Evolutionary conservation across 2,329 filamentous ascomycete species (phyloP).

Genomic region (Aureobasidium melanogenum): DNA sequence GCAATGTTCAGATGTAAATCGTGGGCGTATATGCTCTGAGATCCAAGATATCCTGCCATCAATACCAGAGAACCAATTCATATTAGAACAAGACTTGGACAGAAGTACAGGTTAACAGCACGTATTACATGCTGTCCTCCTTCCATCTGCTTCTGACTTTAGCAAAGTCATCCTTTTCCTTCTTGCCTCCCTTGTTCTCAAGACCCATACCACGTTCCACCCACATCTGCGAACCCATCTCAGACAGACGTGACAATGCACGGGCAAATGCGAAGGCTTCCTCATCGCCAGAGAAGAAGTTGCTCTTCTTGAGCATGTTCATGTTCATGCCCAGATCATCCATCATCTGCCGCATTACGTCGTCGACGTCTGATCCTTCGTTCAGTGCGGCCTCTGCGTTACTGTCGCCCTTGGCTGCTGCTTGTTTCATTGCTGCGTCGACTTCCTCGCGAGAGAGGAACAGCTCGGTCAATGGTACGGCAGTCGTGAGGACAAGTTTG

Average conservation of each 20-base stretch:
- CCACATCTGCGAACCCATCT: constrained; percentile 96
- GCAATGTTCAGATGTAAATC: not conserved
- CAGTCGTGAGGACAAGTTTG: constrained; percentile 91
- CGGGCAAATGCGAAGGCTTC: constrained; percentile 93
- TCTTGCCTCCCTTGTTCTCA: constrained; percentile 55
- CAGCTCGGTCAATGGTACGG: constrained; percentile 72
- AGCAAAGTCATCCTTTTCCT: constrained; percentile 56
- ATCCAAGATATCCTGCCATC: not conserved
- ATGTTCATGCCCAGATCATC: constrained; percentile 83
- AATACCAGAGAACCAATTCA: not conserved
- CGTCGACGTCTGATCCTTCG: constrained; percentile 45
- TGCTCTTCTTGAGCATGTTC: constrained; percentile 72
- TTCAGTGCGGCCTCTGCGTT: constrained; percentile 18
- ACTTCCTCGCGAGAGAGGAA: constrained; percentile 47
- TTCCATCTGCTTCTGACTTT: constrained; percentile 59
- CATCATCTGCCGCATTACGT: constrained; percentile 71
- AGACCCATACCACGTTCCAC: constrained; percentile 68
- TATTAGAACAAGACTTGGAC: not conserved
- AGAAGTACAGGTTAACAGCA: too few species aligned
- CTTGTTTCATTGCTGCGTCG: constrained; percentile 35
- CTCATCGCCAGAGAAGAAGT: constrained; percentile 87
- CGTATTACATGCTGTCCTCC: constrained; percentile 53
- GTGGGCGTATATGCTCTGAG: not conserved
- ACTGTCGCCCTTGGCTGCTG: constrained; percentile 20
- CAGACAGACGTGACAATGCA: constrained; percentile 70